Base-by-base conservation (phyloP, 106 monocot genomes). In the Cymbidium sinense region DNA sequence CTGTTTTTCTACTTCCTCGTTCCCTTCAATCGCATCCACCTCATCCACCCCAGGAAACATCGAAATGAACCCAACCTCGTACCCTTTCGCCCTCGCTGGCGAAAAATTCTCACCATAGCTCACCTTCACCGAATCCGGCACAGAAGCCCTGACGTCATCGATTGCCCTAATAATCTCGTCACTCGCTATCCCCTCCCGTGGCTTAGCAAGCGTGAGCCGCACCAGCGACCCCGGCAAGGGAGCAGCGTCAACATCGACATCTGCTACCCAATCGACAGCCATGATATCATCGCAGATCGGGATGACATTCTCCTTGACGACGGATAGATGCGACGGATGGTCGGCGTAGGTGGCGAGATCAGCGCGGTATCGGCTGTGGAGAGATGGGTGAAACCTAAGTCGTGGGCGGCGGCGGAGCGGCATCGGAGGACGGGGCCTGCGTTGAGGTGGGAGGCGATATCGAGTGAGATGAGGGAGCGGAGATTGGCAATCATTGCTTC, bases 61-160 rank as follows among this genome's bases (percentile, higher is more conserved):
- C 44, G 90, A 77, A 4, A 98, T 54, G 41, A 94, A 73, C 67
- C 86, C 96, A 6, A 98, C 73, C 10, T 71, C 47, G 72, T 90
- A 98, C 30, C 94, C 94, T 85, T 98, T 92, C 3, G 96, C 91
- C 84, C 96, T 85, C 67, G 77, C 96, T 13, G 89, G 96, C 50
- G 94, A 92, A 85, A 98, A 90, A 33, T 98, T 98, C 87, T 87
- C 88, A 43, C 96, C 96, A 31, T 52, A 87, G 80, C 88, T 94
- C 70, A 94, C 43, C 77, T 85, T 81, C 73, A 54, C 75, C 10
- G 58, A 70, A 6, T 34, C 75, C 28, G 52, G 35, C 4, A 34
- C 54, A 0, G 65, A 33, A 2, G 11, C 79, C 36, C 67, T 76
- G 17, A 77, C 70, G 62, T 25, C 76, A 7, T 58, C 80, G 23